A percentile compares a stretch with the other conserved stretches of the same genome.
Conservation (phyloP, 1,284 basidiomycete species). For the Papiliotrema nemorosa region DNA sequence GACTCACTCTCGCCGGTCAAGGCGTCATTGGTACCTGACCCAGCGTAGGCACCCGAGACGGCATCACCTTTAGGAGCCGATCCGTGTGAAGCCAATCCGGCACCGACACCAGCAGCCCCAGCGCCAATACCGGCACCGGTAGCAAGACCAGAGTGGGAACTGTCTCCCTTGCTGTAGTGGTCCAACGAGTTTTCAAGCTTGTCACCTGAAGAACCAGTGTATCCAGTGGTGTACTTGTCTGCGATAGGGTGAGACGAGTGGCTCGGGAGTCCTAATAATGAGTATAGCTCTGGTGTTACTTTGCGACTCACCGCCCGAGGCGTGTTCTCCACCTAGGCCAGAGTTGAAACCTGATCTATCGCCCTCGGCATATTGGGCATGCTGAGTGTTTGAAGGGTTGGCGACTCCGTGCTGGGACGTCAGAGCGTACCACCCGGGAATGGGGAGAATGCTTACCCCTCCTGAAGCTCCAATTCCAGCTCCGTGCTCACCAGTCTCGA, state of each 20-base stretch:
- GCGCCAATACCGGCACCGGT: not conserved
- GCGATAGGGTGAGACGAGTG: constrained; percentile 23
- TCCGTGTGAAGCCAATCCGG: not conserved
- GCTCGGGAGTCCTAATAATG: not conserved
- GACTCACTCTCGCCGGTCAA: constrained; percentile 37
- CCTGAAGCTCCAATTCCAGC: constrained; percentile 29
- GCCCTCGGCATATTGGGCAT: constrained; percentile 20
- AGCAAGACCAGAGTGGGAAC: constrained; percentile 1
- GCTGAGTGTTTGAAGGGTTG: constrained; percentile 19
- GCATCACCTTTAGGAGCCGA: constrained; percentile 9
- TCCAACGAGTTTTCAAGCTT: constrained; percentile 20
- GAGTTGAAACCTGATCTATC: constrained; percentile 24
- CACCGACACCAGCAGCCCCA: not conserved
- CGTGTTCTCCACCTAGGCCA: constrained; percentile 32
- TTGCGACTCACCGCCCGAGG: constrained; percentile 24
- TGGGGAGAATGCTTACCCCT: constrained; percentile 20
- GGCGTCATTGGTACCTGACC: constrained; percentile 25
- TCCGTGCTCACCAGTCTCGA: constrained; percentile 30
- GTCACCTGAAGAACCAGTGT: constrained; percentile 1
- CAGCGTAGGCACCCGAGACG: constrained; percentile 30
- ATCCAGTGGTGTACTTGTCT: constrained; percentile 24
- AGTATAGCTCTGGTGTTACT: not conserved
- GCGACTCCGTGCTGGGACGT: constrained; percentile 15
- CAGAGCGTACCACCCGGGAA: not conserved
- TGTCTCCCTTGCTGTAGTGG: constrained; percentile 6